Conservation (phyloP, 2,329 filamentous ascomycete species). For the Proliferodiscus dingleyae region DNA sequence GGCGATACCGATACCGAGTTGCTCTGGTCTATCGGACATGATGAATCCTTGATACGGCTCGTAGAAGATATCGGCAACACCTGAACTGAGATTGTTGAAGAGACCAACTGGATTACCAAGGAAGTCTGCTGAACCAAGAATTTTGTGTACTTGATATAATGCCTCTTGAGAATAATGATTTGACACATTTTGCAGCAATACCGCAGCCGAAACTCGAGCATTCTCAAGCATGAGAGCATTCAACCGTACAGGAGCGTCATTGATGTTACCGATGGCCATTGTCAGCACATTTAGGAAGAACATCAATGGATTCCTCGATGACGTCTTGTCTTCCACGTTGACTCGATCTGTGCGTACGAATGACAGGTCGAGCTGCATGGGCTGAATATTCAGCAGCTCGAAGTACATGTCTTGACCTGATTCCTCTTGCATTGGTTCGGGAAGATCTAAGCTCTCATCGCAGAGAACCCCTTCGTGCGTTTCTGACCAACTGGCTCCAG, state of each 20-base stretch:
- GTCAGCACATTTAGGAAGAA: constrained; percentile 98
- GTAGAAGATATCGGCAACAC: constrained; percentile 97
- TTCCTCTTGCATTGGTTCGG: constrained; percentile 81
- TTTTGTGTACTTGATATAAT: constrained; percentile 93
- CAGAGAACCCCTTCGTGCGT: constrained; percentile 75
- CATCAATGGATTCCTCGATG: constrained; percentile 90
- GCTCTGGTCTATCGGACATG: constrained; percentile 91
- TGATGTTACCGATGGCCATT: constrained; percentile 99
- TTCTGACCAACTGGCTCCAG: constrained; percentile 81
- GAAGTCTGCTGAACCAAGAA: constrained; percentile 95
- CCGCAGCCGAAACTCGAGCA: constrained; percentile 79
- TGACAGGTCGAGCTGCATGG: constrained; percentile 95
- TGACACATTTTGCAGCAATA: constrained; percentile 79
- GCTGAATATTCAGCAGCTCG: constrained; percentile 92
- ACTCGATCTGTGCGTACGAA: constrained; percentile 96
- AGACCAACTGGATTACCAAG: constrained; percentile 93
- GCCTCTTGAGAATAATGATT: constrained; percentile 97
- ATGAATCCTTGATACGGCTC: constrained; percentile 98
- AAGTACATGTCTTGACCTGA: constrained; percentile 95
- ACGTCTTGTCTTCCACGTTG: constrained; percentile 92
- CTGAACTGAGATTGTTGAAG: constrained; percentile 97
- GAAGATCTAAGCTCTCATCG: constrained; percentile 85
- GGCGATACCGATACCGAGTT: constrained; percentile 89
- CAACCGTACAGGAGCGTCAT: constrained; percentile 89
- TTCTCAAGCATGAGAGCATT: constrained; percentile 95